Evolutionary conservation across 2,329 filamentous ascomycete genomes (phyloP).

Genomic region (Cladosporium sp.): DNA sequence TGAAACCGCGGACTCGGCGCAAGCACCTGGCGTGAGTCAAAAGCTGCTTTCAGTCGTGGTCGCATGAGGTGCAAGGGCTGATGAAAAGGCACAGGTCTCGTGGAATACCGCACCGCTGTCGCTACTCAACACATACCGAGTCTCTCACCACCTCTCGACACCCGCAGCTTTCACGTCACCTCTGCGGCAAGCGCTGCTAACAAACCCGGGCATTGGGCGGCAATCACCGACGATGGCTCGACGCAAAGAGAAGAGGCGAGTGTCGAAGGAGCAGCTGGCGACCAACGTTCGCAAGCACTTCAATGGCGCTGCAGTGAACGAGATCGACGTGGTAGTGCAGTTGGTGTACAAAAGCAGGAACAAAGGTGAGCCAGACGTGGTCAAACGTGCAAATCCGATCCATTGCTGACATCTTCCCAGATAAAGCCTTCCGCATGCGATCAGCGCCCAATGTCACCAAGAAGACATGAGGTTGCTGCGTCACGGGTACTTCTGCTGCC

Average conservation of each 20-base stretch:
- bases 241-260: constrained; percentile 56
- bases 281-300: constrained; percentile 73
- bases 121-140: constrained; percentile 68
- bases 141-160: constrained; percentile 64
- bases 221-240: constrained; percentile 72
- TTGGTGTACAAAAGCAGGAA: constrained; percentile 66
- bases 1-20: constrained; percentile 15
- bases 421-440: constrained; percentile 42
- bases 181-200: constrained; percentile 46
- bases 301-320: constrained; percentile 69
- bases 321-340: constrained; percentile 77
- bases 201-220: constrained; percentile 51
- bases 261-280: constrained; percentile 67
- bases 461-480: constrained; percentile 4
- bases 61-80: background rate
- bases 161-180: constrained; percentile 60
- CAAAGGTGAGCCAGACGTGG: constrained; percentile 41
- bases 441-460: constrained; percentile 32
- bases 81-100: constrained; percentile 40
- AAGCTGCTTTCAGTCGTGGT: constrained; percentile 10
- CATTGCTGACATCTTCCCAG: constrained; percentile 21
- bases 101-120: constrained; percentile 64
- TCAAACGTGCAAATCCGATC: constrained; percentile 8
- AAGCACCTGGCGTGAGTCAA: constrained; percentile 17
- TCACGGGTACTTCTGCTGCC: background rate